A percentile compares a stretch with the other conserved stretches of the same genome.
These are phyloP conservation scores for Acer saccharum DNA, from an alignment of 345 rosid species.

Conservation along the genomic window DNA sequence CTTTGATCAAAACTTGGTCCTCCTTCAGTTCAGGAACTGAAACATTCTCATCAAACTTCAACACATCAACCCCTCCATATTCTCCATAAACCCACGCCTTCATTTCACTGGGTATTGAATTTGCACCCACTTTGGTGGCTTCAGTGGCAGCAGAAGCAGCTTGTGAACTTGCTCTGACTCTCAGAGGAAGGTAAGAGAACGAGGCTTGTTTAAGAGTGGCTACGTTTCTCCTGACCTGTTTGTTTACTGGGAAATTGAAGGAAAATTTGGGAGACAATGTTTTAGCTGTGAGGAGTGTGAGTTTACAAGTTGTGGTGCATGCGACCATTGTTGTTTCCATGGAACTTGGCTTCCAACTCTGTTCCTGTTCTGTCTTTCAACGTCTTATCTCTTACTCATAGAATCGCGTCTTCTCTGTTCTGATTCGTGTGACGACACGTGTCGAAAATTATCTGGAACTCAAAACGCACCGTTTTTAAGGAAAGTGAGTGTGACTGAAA, in stretches of 20 bases:
- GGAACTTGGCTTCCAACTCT: conserved; percentile 15
- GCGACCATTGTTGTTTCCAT: conserved; percentile 46
- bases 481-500: background rate
- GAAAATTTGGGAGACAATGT: conserved; percentile 29
- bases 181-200: conserved; percentile 26
- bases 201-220: conserved; percentile 13
- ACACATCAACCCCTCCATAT: conserved; percentile 82
- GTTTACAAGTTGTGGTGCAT: conserved; percentile 40
- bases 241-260: conserved; percentile 29
- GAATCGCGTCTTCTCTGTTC: background rate
- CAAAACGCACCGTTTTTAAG: background rate
- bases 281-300: conserved; percentile 22
- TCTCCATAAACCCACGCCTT: conserved; percentile 84
- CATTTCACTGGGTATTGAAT: conserved; percentile 61
- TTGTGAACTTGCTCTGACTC: conserved; percentile 61
- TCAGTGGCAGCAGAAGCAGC: conserved; percentile 46
- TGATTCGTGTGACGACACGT: conserved; percentile 10
- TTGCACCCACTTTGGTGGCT: conserved; percentile 27
- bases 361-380: background rate
- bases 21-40: conserved; percentile 75
- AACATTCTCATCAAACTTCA: conserved; percentile 72
- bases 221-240: conserved; percentile 2
- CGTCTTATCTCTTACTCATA: conserved; percentile 32
- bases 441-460: background rate
- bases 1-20: conserved; percentile 86